Evolutionary conservation across 139 green algal genomes (phyloP), one percentile per base, ranked within the genome.

Genomic region (Desmodesmus armatus): DNA sequence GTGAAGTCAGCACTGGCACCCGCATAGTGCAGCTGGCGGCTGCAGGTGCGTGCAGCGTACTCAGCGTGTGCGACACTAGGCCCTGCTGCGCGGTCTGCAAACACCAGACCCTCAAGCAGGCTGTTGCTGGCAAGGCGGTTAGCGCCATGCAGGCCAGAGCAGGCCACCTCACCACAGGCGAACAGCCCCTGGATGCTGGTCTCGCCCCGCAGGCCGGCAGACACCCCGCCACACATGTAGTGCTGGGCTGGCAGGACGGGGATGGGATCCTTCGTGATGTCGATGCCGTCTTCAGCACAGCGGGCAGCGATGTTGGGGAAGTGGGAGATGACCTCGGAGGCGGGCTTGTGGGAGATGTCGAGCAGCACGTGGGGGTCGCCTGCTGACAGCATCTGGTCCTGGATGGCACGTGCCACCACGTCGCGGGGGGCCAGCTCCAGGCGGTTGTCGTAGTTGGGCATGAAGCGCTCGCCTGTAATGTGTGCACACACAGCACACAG

Each of bases 191-290:
- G 82, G 15, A 99, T 72, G 76, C 70, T 92, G 2, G 97, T 99
- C 89, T 98, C 94, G 0, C 94, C 97, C 21, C 92, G 73, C 78
- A 99, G 85, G 33, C 96, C 96, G 0, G 96, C 96, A 83, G 93
- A 66, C 29, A 99, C 94, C n/a, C 97, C 97, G 31, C 97, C 97
- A 88, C 97, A 99, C 62, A 98, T 95, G 94, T 99, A 99, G 90
- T 99, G 97, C 90, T 98, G 95, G 3, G 95, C 96, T 0, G 97
- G 97, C 35, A 97, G 91, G 11, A 99, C 97, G 0, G 97, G 97
- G 81, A 99, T 99, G 37, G 95, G 93, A 29, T 98, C 90, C 13
- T 85, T 71, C 0, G 95, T 97, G 83, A 99, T 99, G 90, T 99
- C 96, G 23, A 99, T 90, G 43, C 97, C 97, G 65, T 94, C 39